phyloP scores from a whole-genome alignment of 2,329 filamentous ascomycete genomes.

The Elsinoe batatas region DNA sequence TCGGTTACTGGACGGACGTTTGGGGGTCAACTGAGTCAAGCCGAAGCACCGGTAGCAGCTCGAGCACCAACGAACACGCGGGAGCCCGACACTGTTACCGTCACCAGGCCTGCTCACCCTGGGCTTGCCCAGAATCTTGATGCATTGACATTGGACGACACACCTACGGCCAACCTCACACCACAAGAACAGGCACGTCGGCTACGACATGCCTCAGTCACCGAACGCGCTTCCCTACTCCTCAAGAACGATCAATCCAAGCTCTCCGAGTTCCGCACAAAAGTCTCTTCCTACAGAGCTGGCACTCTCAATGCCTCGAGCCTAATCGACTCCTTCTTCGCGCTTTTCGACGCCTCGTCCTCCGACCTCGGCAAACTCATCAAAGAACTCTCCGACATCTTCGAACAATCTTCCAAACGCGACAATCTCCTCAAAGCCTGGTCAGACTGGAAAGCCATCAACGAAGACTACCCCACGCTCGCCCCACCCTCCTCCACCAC shows the following conservation, averaged over 20 bases:
- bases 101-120: slow-evolving; percentile 24
- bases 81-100: slow-evolving; percentile 31
- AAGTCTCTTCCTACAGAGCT: slow-evolving; percentile 68
- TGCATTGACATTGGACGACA: slow-evolving; percentile 20
- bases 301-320: slow-evolving; percentile 60
- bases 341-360: slow-evolving; percentile 70
- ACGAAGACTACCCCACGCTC: slow-evolving; percentile 86
- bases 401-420: slow-evolving; percentile 69
- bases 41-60: slow-evolving; percentile 31
- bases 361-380: slow-evolving; percentile 78
- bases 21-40: slow-evolving; percentile 63
- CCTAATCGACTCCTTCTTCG: slow-evolving; percentile 79
- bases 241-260: slow-evolving; percentile 68
- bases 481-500: slow-evolving; percentile 56
- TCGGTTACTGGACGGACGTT: slow-evolving; percentile 71
- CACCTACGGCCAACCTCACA: slow-evolving; percentile 38
- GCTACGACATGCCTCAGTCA: slow-evolving; percentile 71
- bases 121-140: slow-evolving; percentile 17
- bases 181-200: slow-evolving; percentile 73
- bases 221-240: slow-evolving; percentile 73
- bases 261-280: slow-evolving; percentile 64
- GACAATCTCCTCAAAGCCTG: slow-evolving; percentile 70
- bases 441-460: slow-evolving; percentile 92
- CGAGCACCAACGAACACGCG: slow-evolving; percentile 34
- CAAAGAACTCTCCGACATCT: slow-evolving; percentile 85